Percentiles rank a stretch among this genome's conserved stretches.
phyloP scores from a whole-genome alignment of 1,284 basidiomycete species.

The Jaminaea rosea region DNA sequence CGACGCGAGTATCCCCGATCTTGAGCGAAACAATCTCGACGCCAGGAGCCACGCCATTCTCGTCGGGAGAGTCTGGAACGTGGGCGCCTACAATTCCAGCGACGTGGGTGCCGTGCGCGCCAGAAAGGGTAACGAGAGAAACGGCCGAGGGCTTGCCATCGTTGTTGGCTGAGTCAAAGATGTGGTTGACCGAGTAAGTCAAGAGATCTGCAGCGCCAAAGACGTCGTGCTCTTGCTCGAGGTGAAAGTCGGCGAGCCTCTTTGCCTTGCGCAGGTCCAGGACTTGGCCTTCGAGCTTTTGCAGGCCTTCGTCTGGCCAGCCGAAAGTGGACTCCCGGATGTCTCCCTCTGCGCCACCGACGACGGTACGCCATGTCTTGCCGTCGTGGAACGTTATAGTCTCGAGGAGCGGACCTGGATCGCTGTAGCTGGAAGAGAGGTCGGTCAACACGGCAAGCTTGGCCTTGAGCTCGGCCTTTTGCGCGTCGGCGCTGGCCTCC shows the following conservation, averaged over 20 bases:
- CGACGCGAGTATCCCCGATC: conserved; percentile 40
- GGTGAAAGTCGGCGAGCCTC: conserved; percentile 44
- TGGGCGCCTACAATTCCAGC: conserved; percentile 46
- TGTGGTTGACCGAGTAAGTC: conserved; percentile 45
- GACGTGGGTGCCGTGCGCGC: conserved; percentile 47
- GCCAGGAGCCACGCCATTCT: conserved; percentile 46
- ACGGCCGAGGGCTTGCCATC: conserved; percentile 3
- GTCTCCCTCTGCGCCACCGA: conserved; percentile 47
- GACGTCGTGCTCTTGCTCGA: conserved; percentile 38
- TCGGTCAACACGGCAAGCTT: conserved; percentile 41
- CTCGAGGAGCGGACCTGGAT: conserved; percentile 46
- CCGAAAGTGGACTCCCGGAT: conserved; percentile 27
- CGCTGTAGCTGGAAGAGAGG: conserved; percentile 32
- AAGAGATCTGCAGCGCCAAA: conserved; percentile 45
- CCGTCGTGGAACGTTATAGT: conserved; percentile 46
- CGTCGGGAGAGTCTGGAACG: conserved; percentile 31
- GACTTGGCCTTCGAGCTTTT: conserved; percentile 14
- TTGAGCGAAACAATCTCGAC: conserved; percentile 44
- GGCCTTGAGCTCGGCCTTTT: conserved; percentile 40
- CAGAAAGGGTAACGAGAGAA: conserved; percentile 41
- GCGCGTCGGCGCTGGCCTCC: conserved; percentile 6
- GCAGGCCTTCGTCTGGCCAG: conserved; percentile 20
- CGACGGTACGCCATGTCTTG: conserved; percentile 43
- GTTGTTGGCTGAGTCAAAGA: conserved; percentile 13
- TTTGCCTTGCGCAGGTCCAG: conserved; percentile 33